These are phyloP conservation scores for Microdochium paspali DNA, from an alignment of 2,329 filamentous ascomycete genomes.

Conservation along the genomic window DNA sequence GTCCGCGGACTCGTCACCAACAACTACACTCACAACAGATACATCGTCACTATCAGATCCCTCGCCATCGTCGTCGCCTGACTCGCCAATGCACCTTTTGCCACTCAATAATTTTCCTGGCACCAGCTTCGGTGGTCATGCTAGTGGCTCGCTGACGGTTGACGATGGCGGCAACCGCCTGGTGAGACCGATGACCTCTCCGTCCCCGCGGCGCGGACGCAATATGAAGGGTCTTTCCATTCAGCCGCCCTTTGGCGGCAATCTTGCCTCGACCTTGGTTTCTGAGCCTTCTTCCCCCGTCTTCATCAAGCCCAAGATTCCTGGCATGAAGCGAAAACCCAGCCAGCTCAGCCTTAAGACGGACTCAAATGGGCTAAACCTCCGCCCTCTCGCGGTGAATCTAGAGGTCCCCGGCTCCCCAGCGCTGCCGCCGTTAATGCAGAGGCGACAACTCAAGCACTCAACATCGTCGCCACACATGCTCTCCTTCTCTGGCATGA, in stretches of 20 bases:
- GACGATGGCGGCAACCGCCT: constrained; percentile 24
- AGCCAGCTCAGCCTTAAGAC: constrained; percentile 74
- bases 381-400: constrained; percentile 26
- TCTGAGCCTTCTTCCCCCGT: constrained; percentile 64
- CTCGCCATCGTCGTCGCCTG: constrained; percentile 84
- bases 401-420: constrained; percentile 48
- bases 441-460: constrained; percentile 55
- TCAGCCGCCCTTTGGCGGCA: constrained; percentile 47
- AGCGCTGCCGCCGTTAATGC: constrained; percentile 46
- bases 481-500: constrained; percentile 38
- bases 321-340: constrained; percentile 62
- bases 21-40: constrained; percentile 86
- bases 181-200: constrained; percentile 55
- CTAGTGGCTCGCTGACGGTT: constrained; percentile 37
- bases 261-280: constrained; percentile 37
- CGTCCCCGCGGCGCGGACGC: constrained; percentile 61
- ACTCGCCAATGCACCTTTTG: constrained; percentile 71
- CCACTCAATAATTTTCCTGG: constrained; percentile 61
- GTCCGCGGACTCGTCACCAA: constrained; percentile 90
- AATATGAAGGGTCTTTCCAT: constrained; percentile 82
- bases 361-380: constrained; percentile 46
- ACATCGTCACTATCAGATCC: constrained; percentile 84
- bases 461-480: constrained; percentile 61
- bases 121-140: constrained; percentile 41
- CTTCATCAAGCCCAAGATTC: constrained; percentile 73